Conservation (phyloP, 2,329 filamentous ascomycete species). For the Sordariomycetes sp. region DNA sequence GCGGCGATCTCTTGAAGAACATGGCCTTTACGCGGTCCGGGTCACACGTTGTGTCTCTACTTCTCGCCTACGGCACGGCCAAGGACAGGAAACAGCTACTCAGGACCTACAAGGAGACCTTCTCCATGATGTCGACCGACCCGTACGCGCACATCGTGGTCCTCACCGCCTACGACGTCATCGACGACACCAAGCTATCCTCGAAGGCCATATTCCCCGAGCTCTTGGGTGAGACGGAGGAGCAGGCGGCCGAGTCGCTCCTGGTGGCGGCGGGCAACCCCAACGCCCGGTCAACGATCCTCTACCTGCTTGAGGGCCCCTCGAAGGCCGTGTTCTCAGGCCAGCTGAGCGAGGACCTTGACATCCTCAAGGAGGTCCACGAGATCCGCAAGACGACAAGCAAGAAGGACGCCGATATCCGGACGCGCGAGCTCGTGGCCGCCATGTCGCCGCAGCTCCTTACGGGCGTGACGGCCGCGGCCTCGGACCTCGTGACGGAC, state of each 20-base stretch:
- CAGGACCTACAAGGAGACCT: conserved; percentile 81
- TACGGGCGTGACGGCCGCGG: conserved; percentile 57
- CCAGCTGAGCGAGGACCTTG: conserved; percentile 54
- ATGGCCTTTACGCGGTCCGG: conserved; percentile 91
- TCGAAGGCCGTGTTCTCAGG: conserved; percentile 50
- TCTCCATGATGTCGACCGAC: conserved; percentile 77
- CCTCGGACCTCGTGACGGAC: conserved; percentile 58
- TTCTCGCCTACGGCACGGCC: conserved; percentile 73
- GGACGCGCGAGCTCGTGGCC: conserved; percentile 66
- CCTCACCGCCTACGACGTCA: conserved; percentile 76
- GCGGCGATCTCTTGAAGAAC: conserved; percentile 85
- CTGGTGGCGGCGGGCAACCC: conserved; percentile 54
- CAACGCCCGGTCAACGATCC: conserved; percentile 54
- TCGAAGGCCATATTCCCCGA: conserved; percentile 82
- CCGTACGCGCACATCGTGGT: conserved; percentile 69
- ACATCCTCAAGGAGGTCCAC: conserved; percentile 66
- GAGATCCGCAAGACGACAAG: conserved; percentile 73
- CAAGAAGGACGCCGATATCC: conserved; percentile 76
- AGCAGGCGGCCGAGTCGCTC: conserved; percentile 53
- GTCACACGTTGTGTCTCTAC: conserved; percentile 67
- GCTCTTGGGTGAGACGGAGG: conserved; percentile 61
- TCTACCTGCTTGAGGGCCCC: conserved; percentile 71
- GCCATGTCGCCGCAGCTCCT: conserved; percentile 67
- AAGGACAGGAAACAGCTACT: conserved; percentile 90
- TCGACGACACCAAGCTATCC: conserved; percentile 87